These are phyloP conservation scores for Tetradesmus obliquus DNA, from an alignment of 139 green algal genomes.

Conservation along the genomic window DNA sequence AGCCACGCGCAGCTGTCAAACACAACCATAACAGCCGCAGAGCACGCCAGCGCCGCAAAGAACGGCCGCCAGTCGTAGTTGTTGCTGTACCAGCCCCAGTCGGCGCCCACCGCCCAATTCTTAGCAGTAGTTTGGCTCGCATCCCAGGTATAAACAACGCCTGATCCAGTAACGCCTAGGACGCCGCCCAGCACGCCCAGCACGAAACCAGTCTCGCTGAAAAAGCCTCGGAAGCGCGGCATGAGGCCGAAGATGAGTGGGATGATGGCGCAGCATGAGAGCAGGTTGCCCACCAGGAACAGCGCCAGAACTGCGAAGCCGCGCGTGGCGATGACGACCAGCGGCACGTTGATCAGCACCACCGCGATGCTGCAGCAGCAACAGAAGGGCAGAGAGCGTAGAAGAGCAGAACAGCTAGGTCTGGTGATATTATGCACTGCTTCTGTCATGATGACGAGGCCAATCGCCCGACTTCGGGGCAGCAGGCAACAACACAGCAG, in stretches of 20 bases:
- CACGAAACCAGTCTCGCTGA: conserved; percentile 50
- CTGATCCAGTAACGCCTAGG: conserved; percentile 17
- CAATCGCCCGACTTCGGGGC: too few relatives aligned
- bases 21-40: conserved; percentile 40
- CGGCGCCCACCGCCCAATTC: neutral
- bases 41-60: conserved; percentile 52
- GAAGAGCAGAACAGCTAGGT: neutral
- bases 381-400: neutral
- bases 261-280: conserved; percentile 73
- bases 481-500: neutral
- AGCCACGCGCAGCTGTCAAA: conserved; percentile 12
- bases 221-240: neutral
- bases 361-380: conserved; percentile 53
- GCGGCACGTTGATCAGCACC: conserved; percentile 79
- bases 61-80: conserved; percentile 67
- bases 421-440: too few relatives aligned
- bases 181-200: conserved; percentile 12
- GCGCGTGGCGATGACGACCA: conserved; percentile 62
- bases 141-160: conserved; percentile 31
- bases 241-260: conserved; percentile 64
- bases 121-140: neutral
- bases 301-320: conserved; percentile 73
- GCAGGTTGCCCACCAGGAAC: conserved; percentile 89
- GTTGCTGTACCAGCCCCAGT: conserved; percentile 45
- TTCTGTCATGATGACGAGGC: too few relatives aligned